A percentile compares a stretch with the other conserved stretches of the same genome.
Conservation (phyloP, 2,329 filamentous ascomycete species). For the Apiospora koreana region DNA sequence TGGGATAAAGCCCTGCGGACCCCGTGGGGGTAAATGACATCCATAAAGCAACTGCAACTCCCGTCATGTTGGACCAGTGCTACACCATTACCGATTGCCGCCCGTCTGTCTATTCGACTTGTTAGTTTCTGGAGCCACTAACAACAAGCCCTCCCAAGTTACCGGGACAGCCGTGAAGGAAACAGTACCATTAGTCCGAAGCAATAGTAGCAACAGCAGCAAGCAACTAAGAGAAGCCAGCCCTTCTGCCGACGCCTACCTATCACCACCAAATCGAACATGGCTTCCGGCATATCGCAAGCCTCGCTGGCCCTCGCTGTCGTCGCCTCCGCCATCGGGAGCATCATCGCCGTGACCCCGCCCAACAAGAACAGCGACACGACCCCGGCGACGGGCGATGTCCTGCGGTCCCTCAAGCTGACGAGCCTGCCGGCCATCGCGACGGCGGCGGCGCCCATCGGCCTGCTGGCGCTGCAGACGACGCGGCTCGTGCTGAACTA, state of each 20-base stretch:
- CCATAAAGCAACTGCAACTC: neutral
- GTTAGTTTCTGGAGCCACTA: neutral
- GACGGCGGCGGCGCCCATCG: conserved; percentile 24
- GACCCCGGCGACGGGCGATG: neutral
- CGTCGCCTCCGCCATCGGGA: conserved; percentile 30
- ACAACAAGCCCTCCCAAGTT: neutral
- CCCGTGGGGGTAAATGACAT: neutral
- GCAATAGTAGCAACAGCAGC: neutral
- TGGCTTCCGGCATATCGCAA: conserved; percentile 13
- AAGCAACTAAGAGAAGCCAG: no score
- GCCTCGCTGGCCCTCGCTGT: conserved; percentile 23
- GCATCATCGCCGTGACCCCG: conserved; percentile 32
- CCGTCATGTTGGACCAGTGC: neutral
- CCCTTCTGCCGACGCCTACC: neutral
- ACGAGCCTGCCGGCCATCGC: conserved; percentile 27
- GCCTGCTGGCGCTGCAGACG: conserved; percentile 25
- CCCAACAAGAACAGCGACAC: conserved; percentile 26
- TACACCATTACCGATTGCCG: neutral
- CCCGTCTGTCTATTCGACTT: neutral
- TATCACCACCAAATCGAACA: neutral
- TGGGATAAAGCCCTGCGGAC: neutral
- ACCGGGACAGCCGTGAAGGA: neutral
- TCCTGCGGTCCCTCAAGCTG: conserved; percentile 26
- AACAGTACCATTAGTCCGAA: no score
- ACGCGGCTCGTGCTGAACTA: conserved; percentile 21